Evolutionary conservation across 2,329 filamentous ascomycete species (phyloP).

Genomic region (Trichoderma citrinoviride): DNA sequence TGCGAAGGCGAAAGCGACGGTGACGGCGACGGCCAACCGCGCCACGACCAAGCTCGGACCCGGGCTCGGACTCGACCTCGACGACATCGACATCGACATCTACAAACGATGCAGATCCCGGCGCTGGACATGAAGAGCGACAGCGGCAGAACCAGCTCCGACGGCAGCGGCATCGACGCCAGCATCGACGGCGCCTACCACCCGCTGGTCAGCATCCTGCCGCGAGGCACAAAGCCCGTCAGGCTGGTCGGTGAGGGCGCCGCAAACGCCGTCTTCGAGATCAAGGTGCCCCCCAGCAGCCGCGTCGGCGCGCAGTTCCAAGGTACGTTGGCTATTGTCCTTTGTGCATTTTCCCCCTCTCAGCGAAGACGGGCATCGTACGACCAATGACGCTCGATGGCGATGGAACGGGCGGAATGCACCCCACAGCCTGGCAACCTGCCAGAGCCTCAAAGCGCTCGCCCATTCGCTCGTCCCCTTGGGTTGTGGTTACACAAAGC

Average conservation of each 20-base stretch:
- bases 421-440: neutral
- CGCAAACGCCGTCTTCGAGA: conserved; percentile 72
- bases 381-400: neutral
- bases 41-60: neutral
- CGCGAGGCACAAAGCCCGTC: conserved; percentile 35
- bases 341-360: too few relatives aligned
- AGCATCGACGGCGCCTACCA: neutral
- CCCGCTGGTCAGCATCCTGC: conserved; percentile 33
- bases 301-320: conserved; percentile 24
- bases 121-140: neutral
- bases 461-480: neutral
- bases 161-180: neutral
- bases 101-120: neutral
- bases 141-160: neutral
- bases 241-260: conserved; percentile 64
- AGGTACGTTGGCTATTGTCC: conserved; percentile 30
- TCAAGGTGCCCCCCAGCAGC: conserved; percentile 41
- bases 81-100: neutral
- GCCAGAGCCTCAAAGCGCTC: neutral
- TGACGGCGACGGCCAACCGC: neutral
- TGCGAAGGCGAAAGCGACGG: neutral
- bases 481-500: conserved; percentile 9
- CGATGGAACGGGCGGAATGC: neutral
- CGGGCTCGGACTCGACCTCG: neutral
- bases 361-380: neutral